Conservation (phyloP, 2,329 filamentous ascomycete genomes). For the Arthrinium phaeospermum region DNA sequence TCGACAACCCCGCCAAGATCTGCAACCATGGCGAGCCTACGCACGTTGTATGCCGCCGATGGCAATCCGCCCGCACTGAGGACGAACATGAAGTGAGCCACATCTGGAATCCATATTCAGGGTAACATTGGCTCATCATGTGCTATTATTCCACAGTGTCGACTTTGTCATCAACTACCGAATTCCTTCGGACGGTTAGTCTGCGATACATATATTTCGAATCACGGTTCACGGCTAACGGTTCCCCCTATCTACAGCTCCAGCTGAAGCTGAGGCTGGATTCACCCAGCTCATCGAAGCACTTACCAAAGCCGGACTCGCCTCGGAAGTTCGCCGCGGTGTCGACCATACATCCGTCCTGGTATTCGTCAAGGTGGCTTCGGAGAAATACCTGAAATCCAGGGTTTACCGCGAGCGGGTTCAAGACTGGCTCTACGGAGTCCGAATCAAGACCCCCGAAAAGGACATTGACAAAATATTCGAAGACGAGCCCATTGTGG, state of each 20-base stretch:
- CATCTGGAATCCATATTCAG: neutral
- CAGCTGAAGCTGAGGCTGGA: constrained; percentile 70
- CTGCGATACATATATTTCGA: neutral
- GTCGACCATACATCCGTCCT: constrained; percentile 73
- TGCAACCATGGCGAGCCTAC: constrained; percentile 35
- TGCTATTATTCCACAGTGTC: constrained; percentile 56
- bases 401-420: constrained; percentile 88
- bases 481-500: constrained; percentile 76
- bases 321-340: constrained; percentile 85
- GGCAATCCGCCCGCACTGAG: constrained; percentile 35
- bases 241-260: constrained; percentile 53
- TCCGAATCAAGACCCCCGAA: constrained; percentile 77
- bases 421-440: constrained; percentile 92
- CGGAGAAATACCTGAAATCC: constrained; percentile 73
- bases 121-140: constrained; percentile 16
- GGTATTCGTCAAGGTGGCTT: constrained; percentile 82
- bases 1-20: constrained; percentile 2
- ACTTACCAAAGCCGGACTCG: constrained; percentile 79
- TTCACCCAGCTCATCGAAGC: constrained; percentile 80
- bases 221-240: neutral
- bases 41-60: constrained; percentile 34
- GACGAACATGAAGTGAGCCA: constrained; percentile 34
- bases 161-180: constrained; percentile 89
- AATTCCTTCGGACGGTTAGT: constrained; percentile 69
- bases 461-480: constrained; percentile 74